These are phyloP conservation scores for Tetrahymena borealis DNA, from an alignment of 73 alveolate species.

Conservation along the genomic window DNA sequence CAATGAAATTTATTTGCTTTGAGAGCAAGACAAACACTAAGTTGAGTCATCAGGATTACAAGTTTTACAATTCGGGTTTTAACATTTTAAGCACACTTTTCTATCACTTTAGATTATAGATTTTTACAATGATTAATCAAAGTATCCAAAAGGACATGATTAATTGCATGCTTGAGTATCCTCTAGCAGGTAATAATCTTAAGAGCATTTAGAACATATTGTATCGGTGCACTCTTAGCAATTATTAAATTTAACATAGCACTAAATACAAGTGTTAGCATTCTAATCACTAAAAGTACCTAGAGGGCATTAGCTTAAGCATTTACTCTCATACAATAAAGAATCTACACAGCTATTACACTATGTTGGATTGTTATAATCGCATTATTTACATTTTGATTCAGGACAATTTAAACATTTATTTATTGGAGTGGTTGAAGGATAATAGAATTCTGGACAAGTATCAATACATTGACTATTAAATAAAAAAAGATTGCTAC, in stretches of 20 bases:
- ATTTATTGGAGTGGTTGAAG: too few species aligned
- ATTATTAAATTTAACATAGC: background rate
- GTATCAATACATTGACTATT: background rate
- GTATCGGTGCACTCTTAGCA: background rate
- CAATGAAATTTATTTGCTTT: background rate
- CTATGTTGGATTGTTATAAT: background rate
- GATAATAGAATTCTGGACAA: background rate
- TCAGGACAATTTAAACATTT: too few species aligned
- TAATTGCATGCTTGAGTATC: background rate
- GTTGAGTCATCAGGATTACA: background rate
- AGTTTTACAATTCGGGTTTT: background rate
- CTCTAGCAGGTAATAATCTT: background rate
- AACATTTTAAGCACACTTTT: background rate
- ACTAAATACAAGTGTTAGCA: background rate
- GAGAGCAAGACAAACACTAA: background rate
- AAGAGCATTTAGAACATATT: background rate
- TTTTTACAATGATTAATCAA: background rate
- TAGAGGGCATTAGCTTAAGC: background rate
- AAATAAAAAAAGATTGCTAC: background rate
- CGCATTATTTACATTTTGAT: background rate
- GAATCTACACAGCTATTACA: background rate
- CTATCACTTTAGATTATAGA: background rate
- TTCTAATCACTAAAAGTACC: background rate
- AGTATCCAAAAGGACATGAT: background rate
- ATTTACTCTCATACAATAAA: background rate